phyloP scores from a whole-genome alignment of 805 yeast genomes.

The Suhomyces canberraensis region DNA sequence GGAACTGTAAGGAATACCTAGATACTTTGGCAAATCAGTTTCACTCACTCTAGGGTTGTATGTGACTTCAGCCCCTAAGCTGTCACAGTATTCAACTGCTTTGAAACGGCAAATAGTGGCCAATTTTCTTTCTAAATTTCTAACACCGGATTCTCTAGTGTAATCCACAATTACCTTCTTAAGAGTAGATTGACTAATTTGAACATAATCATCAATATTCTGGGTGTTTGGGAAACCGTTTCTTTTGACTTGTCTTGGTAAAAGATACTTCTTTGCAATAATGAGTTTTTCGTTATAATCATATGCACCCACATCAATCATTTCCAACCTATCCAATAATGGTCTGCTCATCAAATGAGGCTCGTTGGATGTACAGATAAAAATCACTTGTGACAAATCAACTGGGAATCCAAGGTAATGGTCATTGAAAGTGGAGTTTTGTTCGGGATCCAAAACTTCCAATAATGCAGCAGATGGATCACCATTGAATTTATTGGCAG shows the following conservation, averaged over 20 bases:
- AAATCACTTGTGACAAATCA: constrained; percentile 75
- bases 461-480: constrained; percentile 88
- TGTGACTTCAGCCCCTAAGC: constrained; percentile 16
- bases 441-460: constrained; percentile 90
- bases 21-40: constrained; percentile 60
- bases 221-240: constrained; percentile 53
- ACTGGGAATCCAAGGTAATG: constrained; percentile 85
- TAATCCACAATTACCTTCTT: constrained; percentile 61
- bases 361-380: constrained; percentile 85
- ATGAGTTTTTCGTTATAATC: constrained; percentile 72
- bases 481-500: constrained; percentile 55
- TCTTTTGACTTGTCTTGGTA: constrained; percentile 70
- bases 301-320: constrained; percentile 74
- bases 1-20: constrained; percentile 58
- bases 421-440: constrained; percentile 71
- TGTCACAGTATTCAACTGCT: constrained; percentile 63
- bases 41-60: constrained; percentile 44
- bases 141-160: constrained; percentile 84
- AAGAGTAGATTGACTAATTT: constrained; percentile 53
- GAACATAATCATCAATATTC: constrained; percentile 34
- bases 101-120: constrained; percentile 78
- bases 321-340: constrained; percentile 78
- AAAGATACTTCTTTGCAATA: constrained; percentile 63
- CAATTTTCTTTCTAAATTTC: constrained; percentile 71
- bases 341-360: constrained; percentile 70